Evolutionary conservation across 139 green algal genomes (phyloP), one percentile per base, ranked within the genome.

Genomic region (Chlorella vulgaris): DNA sequence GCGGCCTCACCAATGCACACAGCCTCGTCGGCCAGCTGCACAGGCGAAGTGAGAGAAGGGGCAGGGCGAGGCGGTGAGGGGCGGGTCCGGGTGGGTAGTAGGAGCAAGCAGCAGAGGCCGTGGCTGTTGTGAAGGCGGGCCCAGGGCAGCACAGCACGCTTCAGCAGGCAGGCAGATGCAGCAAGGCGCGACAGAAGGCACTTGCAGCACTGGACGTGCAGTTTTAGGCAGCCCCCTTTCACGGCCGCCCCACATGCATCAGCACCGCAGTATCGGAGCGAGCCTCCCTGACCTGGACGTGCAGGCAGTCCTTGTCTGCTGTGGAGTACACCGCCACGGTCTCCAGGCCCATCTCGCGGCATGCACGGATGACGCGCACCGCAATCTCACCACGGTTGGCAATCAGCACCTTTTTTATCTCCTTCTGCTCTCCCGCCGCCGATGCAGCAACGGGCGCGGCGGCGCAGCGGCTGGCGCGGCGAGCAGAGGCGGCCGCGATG

Each of bases 371-470:
- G 21, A 98, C 93, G 43, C 95, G 89, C 51, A 98, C 94, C 6
- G 95, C 95, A 86, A 98, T 98, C 86, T 98, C 95, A 24, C 95
- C 95, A 35, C 95, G 86, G 86, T 98, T 98, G 55, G 94, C 95
- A 47, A 98, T 92, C 40, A 98, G 89, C 0, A 98, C 93, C 86
- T 97, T 89, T 38, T 81, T 86, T 50, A 89, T 86, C 28, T 71
- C 53, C 19, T 28, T 47, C 53, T 84, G 53, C 50, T 69, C 7
- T 39, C 39, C 35, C 47, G 50, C 29, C 24, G 28, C 22, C 18
- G 55, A 53, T 26, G 47, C 51, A 6, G 55, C 53, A 26, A 47
- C 6, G 2, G 42, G 36, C 0, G 39, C 40, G 15, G 43, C 35
- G 24, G 38, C 24, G 43, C 47, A 21, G 51, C 80, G 69, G 36